Base-by-base conservation (phyloP, 225 moss, liverwort and hornwort species). In the Sphagnum contortum region DNA sequence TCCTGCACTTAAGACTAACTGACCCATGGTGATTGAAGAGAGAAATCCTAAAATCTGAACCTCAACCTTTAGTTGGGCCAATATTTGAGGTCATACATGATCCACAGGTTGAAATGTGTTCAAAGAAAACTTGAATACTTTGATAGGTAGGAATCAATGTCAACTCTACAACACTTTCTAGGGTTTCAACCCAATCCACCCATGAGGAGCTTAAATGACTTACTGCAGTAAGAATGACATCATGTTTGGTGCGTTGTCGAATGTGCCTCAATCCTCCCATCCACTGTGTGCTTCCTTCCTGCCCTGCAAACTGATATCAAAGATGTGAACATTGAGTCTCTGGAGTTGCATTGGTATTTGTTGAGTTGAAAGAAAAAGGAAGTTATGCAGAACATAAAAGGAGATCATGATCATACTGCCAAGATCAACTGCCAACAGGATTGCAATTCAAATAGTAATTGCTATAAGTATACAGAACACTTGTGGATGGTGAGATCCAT, bases 181-280 rank as follows among this genome's bases (percentile, higher is more conserved):
- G 47, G 7, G 11, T 29, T 52, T 64, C 11, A 50, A 14, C 5
- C 9, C 52, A 52, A 52, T 52, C 52, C 52, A 52, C 5, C 50
- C 64, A 44, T n/a, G 44, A 5, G 61, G 3, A 48, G 50, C 12
- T 48, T 9, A n/a, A 49, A 11, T 12, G 48, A 46, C 81, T 78
- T 78, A 85, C 85, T 76, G 71, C 61, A 67, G 78, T 81, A n/a
- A 85, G 81, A 50, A 85, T 76, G 58, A 85, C 85, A 78, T 85
- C 78, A 49, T 85, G 85, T 70, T 85, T 85, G 14, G 78, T 75
- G 65, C 76, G 74, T 2, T 78, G 81, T 70, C 85, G 78, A 70
- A 85, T 78, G 6, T 79, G 60, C 63, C 85, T 81, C 13, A 70
- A 70, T 54, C 72, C 72, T 53, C 66, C 65, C 64, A 69, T 58